A percentile compares a stretch with the other conserved stretches of the same genome.
Conservation (phyloP, 2,329 filamentous ascomycete genomes). For the Hypoxylon sp. region DNA sequence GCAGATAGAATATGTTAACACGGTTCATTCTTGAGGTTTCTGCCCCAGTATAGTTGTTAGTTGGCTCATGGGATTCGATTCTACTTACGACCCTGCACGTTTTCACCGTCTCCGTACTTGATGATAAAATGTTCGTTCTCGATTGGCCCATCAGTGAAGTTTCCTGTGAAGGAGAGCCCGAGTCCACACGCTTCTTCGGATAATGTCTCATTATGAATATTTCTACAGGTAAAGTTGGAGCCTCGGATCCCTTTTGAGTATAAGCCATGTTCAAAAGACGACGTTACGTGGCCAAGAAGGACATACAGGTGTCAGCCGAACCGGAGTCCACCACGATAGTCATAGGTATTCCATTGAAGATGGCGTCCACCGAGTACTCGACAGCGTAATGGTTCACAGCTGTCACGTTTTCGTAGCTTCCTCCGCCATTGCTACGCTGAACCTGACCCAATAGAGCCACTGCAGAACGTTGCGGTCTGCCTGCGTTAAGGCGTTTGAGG, state of each 20-base stretch:
- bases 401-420: slow-evolving; percentile 52
- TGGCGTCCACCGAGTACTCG: slow-evolving; percentile 48
- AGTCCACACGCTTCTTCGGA: slow-evolving; percentile 55
- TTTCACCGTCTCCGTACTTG: slow-evolving; percentile 62
- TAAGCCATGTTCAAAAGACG: slow-evolving; percentile 3
- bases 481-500: slow-evolving; percentile 20
- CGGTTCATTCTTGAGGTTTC: background rate
- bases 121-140: slow-evolving; percentile 60
- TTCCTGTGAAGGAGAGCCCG: slow-evolving; percentile 53
- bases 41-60: background rate
- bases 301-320: slow-evolving; percentile 62
- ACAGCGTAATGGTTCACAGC: slow-evolving; percentile 49
- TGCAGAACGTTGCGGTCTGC: slow-evolving; percentile 41
- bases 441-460: slow-evolving; percentile 48
- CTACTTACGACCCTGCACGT: slow-evolving; percentile 55
- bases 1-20: background rate
- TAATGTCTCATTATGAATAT: slow-evolving; percentile 48
- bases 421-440: slow-evolving; percentile 45
- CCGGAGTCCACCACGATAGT: slow-evolving; percentile 62
- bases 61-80: background rate
- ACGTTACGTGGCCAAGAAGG: background rate
- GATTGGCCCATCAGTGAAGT: slow-evolving; percentile 56
- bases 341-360: slow-evolving; percentile 45
- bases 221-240: slow-evolving; percentile 57
- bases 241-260: slow-evolving; percentile 51